Conservation (phyloP, 306 rosid genomes). For the Vigna mungo region DNA sequence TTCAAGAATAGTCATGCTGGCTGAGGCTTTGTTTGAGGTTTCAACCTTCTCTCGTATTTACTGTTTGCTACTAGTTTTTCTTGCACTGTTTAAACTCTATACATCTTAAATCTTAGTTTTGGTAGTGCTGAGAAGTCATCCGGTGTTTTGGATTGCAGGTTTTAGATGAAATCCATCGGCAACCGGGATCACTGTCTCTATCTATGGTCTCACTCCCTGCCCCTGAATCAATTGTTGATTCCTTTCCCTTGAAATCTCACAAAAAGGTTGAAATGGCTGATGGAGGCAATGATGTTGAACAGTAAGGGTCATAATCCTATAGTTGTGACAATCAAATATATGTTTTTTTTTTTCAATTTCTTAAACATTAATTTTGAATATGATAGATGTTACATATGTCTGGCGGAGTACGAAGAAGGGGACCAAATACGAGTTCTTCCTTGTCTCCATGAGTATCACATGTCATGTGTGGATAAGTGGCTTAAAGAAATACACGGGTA, state of each 20-base stretch:
- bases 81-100: constrained; percentile 10
- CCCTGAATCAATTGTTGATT: constrained; percentile 83
- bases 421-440: constrained; percentile 96
- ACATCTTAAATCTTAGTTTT: constrained; percentile 1
- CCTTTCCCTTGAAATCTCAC: constrained; percentile 85
- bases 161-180: constrained; percentile 95
- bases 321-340: not conserved
- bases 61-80: constrained; percentile 21
- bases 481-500: constrained; percentile 98
- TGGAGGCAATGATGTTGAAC: constrained; percentile 63
- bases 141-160: constrained; percentile 59
- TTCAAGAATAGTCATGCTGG: constrained; percentile 96
- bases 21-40: constrained; percentile 98
- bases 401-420: constrained; percentile 94
- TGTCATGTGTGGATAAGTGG: constrained; percentile 95
- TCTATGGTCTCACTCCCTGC: constrained; percentile 95
- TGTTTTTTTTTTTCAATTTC: not conserved
- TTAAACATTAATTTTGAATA: constrained; percentile 9
- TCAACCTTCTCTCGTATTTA: constrained; percentile 34
- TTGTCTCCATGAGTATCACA: constrained; percentile 90
- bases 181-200: constrained; percentile 80
- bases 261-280: constrained; percentile 59
- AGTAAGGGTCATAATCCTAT: constrained; percentile 59
- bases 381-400: constrained; percentile 91
- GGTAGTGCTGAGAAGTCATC: constrained; percentile 5